A percentile compares a stretch with the other conserved stretches of the same genome.
These are phyloP conservation scores for Aureobasidium sp. DNA, from an alignment of 2,329 filamentous ascomycete genomes.

Conservation along the genomic window DNA sequence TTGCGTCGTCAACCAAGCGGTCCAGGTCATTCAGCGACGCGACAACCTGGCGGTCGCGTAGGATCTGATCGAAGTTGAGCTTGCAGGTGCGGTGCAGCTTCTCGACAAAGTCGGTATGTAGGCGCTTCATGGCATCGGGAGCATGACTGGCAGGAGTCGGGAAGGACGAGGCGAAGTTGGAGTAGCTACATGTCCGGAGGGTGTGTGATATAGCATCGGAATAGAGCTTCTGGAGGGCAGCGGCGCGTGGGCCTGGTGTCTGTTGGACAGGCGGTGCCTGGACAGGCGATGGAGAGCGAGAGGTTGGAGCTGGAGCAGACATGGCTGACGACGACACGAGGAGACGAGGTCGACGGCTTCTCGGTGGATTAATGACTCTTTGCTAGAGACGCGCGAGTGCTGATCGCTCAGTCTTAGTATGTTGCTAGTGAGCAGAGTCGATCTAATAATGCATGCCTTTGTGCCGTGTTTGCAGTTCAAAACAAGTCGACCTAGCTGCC, in stretches of 20 bases:
- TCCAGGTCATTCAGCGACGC: conserved; percentile 53
- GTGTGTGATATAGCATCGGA: conserved; percentile 50
- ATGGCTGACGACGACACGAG: background rate
- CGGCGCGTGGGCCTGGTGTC: conserved; percentile 51
- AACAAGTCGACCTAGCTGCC: background rate
- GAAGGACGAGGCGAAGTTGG: conserved; percentile 55
- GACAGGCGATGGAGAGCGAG: conserved; percentile 41
- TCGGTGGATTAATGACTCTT: background rate
- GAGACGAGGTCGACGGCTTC: background rate
- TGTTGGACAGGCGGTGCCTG: conserved; percentile 44
- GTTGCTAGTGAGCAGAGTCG: background rate
- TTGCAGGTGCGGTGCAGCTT: conserved; percentile 49
- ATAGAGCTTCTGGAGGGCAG: conserved; percentile 52
- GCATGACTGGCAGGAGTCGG: conserved; percentile 52
- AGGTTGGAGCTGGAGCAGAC: background rate
- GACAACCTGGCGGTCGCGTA: conserved; percentile 48
- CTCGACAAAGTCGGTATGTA: conserved; percentile 48
- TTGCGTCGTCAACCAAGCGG: conserved; percentile 49
- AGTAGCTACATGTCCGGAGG: conserved; percentile 51
- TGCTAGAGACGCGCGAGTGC: background rate
- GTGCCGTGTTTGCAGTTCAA: background rate
- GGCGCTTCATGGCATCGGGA: conserved; percentile 45
- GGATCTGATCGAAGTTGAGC: conserved; percentile 53
- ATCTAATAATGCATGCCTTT: background rate
- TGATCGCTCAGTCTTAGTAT: background rate